A percentile compares a stretch with the other conserved stretches of the same genome.
phyloP scores from a whole-genome alignment of 164 flowering plant genomes.

The Stephania yunnanensis region DNA sequence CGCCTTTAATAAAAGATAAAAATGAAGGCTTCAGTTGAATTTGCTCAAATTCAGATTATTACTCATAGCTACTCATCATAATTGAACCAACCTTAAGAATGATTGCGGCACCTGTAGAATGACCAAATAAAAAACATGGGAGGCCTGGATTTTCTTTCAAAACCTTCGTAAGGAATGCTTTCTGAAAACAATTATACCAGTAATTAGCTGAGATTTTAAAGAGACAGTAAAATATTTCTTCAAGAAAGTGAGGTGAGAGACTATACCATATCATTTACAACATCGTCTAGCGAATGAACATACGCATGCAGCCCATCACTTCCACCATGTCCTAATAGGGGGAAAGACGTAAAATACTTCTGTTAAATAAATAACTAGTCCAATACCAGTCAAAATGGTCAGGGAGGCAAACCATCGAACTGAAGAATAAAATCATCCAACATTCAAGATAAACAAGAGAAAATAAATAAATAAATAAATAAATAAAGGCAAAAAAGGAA shows the following conservation, averaged over 20 bases:
- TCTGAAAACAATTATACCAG: slow-evolving; percentile 29
- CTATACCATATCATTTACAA: slow-evolving; percentile 64
- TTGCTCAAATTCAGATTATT: background rate
- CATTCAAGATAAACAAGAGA: too few relatives aligned
- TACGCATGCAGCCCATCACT: slow-evolving; percentile 94
- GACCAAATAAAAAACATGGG: slow-evolving; percentile 87
- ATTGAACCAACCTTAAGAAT: slow-evolving; percentile 50
- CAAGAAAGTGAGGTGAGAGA: background rate
- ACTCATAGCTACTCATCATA: background rate
- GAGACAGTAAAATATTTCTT: background rate
- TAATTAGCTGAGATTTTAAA: background rate
- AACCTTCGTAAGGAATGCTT: slow-evolving; percentile 53
- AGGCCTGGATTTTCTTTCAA: slow-evolving; percentile 60
- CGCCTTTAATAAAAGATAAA: slow-evolving; percentile 31
- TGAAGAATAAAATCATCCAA: too few relatives aligned
- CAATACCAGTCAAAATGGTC: background rate
- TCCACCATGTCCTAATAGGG: slow-evolving; percentile 77
- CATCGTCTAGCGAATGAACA: slow-evolving; percentile 75
- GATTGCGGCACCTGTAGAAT: slow-evolving; percentile 92
- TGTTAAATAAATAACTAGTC: background rate
- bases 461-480: too few relatives aligned
- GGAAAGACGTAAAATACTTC: background rate
- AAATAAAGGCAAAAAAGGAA: too few relatives aligned
- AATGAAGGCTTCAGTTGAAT: background rate
- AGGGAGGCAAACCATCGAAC: too few relatives aligned